Evolutionary conservation across 345 rosid species (phyloP).

Genomic region (Gossypium ekmanianum): DNA sequence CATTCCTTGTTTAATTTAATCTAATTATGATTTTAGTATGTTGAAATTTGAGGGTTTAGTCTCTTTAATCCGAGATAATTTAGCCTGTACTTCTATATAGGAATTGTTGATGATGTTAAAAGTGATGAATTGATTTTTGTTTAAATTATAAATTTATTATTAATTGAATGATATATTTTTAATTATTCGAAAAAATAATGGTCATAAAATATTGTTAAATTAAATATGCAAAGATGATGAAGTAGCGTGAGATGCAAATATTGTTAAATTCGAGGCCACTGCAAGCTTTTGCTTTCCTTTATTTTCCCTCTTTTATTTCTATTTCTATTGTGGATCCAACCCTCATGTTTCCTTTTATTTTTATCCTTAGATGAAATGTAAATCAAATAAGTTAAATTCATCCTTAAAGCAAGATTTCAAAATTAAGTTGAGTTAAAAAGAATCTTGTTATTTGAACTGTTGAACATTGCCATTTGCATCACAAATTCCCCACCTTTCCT

Average conservation of each 20-base stretch:
- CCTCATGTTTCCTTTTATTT: neutral
- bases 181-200: too few species aligned
- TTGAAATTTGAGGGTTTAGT: neutral
- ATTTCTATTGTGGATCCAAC: slow-evolving; percentile 8
- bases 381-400: too few species aligned
- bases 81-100: neutral
- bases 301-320: slow-evolving; percentile 15
- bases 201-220: too few species aligned
- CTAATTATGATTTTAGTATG: neutral
- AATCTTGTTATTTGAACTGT: slow-evolving; percentile 6
- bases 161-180: too few species aligned
- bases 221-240: neutral
- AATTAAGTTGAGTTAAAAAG: too few species aligned
- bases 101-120: too few species aligned
- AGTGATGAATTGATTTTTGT: too few species aligned
- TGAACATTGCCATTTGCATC: slow-evolving; percentile 23
- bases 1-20: neutral
- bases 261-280: neutral
- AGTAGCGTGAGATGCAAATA: neutral
- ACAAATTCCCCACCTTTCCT: slow-evolving; percentile 9
- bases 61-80: neutral
- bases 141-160: neutral
- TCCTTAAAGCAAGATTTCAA: too few species aligned
- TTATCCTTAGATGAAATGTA: too few species aligned
- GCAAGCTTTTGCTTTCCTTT: slow-evolving; percentile 37